A percentile compares a stretch with the other conserved stretches of the same genome.
Evolutionary conservation across 2,329 filamentous ascomycete species (phyloP).

Genomic region (Periconia digitata): DNA sequence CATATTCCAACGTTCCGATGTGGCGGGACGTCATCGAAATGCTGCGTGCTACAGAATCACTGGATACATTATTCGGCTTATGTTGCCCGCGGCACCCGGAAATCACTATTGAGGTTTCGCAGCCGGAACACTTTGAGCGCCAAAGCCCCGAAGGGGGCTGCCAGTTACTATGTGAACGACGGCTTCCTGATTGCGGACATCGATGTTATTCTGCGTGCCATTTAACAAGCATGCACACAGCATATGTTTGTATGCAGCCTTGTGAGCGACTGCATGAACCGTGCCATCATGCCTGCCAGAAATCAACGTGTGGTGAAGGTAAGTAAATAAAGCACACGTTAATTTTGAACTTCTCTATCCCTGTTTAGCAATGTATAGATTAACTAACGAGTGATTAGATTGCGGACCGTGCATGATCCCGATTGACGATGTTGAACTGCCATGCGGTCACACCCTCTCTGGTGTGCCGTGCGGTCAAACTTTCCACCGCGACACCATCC

Average conservation of each 20-base stretch:
- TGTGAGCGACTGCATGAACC: too few relatives aligned
- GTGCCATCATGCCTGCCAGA: too few relatives aligned
- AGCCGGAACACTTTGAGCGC: slow-evolving; percentile 31
- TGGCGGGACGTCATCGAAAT: slow-evolving; percentile 62
- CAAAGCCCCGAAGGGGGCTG: slow-evolving; percentile 38
- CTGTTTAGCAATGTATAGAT: too few relatives aligned
- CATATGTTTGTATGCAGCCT: neutral
- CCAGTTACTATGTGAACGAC: slow-evolving; percentile 22
- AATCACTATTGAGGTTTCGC: slow-evolving; percentile 21
- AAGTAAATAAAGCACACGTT: too few relatives aligned
- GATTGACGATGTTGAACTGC: slow-evolving; percentile 23
- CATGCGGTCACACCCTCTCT: slow-evolving; percentile 29
- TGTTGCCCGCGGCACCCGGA: slow-evolving; percentile 32
- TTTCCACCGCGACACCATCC: slow-evolving; percentile 51
- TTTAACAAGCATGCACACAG: neutral
- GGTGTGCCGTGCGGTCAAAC: slow-evolving; percentile 18
- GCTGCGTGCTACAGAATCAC: slow-evolving; percentile 38
- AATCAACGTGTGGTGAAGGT: slow-evolving; percentile 31
- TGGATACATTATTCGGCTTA: slow-evolving; percentile 23
- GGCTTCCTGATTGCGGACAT: slow-evolving; percentile 27
- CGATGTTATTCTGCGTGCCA: too few relatives aligned
- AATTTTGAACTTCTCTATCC: too few relatives aligned
- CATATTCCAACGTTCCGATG: slow-evolving; percentile 61
- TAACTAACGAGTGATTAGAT: too few relatives aligned
- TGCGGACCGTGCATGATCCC: slow-evolving; percentile 26